phyloP scores from a whole-genome alignment of 371 early-diverging fungal genomes.

The Cladochytrium tenue region DNA sequence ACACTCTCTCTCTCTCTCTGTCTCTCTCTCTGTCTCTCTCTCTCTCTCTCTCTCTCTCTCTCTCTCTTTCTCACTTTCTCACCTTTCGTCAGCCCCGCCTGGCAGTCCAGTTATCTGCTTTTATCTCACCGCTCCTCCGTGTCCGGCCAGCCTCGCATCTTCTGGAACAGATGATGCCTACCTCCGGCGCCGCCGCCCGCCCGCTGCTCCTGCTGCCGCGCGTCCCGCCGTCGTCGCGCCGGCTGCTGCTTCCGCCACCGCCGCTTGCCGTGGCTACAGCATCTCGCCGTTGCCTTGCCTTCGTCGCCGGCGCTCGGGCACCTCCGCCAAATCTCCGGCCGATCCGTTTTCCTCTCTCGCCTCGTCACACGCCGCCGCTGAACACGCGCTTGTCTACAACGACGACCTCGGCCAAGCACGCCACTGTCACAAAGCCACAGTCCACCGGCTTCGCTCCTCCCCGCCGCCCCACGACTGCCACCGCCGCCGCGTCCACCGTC shows the following conservation, averaged over 20 bases:
- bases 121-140: neutral
- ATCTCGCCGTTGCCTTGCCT: neutral
- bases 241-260: neutral
- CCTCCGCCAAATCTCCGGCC: neutral
- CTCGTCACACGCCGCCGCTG: neutral
- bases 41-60: neutral
- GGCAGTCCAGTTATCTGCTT: neutral
- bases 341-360: neutral
- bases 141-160: neutral
- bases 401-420: neutral
- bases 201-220: neutral
- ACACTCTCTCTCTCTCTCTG: slow-evolving; percentile 1
- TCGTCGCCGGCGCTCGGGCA: neutral
- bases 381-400: neutral
- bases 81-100: neutral
- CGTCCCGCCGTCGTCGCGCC: no score
- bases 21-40: neutral
- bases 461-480: neutral
- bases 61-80: neutral
- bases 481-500: neutral
- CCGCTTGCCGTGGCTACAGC: neutral
- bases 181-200: neutral
- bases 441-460: neutral
- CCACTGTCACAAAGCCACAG: neutral
- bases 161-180: neutral